phyloP scores from a whole-genome alignment of 768 basidiomycete genomes.

The Boletus insuetus region DNA sequence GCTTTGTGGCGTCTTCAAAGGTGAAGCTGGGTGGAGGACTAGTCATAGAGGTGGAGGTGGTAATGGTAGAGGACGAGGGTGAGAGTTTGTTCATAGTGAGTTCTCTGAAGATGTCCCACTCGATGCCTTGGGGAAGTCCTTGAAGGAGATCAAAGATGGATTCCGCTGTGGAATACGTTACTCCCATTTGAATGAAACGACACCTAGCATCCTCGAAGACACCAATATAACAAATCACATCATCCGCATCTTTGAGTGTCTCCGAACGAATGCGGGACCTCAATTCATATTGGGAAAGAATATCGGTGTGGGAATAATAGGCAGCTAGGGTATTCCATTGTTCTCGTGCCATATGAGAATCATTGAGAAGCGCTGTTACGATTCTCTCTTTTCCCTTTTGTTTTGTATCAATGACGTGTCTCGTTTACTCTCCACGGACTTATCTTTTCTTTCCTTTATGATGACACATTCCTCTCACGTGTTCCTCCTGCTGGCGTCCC shows the following conservation, averaged over 20 bases:
- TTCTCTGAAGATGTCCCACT: not conserved
- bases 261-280: rapidly evolving
- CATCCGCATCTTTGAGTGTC: not conserved
- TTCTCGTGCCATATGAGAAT: rapidly evolving
- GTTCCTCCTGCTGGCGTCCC: no score
- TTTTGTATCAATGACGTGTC: no score
- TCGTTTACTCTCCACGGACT: no score
- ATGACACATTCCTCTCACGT: no score
- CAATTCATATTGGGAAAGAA: not conserved
- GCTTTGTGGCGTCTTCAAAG: no score
- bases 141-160: not conserved
- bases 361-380: not conserved
- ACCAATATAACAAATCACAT: not conserved
- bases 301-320: rapidly evolving
- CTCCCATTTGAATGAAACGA: not conserved
- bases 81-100: not conserved
- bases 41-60: no score
- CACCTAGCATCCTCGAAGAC: not conserved
- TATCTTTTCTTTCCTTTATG: no score
- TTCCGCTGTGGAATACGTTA: not conserved
- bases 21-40: no score
- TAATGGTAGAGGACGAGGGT: no score
- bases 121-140: not conserved
- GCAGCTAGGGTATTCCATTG: not conserved
- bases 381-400: no score